Conservation (phyloP, 495 filamentous ascomycete species). For the Aspergillus bridgeri region DNA sequence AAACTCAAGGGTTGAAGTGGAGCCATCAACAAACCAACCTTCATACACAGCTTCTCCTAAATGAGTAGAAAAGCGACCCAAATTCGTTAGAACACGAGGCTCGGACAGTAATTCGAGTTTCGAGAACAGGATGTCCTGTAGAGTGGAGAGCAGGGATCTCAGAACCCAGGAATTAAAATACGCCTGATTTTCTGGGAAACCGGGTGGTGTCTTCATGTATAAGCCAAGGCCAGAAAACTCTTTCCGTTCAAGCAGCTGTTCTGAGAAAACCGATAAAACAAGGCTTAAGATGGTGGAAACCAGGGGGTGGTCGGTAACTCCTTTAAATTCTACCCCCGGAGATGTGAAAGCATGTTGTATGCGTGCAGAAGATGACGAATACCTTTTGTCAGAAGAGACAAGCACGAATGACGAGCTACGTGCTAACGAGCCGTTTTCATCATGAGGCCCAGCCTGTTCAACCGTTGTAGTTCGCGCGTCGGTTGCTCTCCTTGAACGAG, state of each 20-base stretch:
- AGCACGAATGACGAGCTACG: constrained; percentile 88
- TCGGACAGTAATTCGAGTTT: constrained; percentile 72
- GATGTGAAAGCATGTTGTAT: constrained; percentile 56
- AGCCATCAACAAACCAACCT: constrained; percentile 91
- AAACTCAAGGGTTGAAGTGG: constrained; percentile 72
- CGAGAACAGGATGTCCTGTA: constrained; percentile 65
- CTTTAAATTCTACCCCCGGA: constrained; percentile 28
- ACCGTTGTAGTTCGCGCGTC: constrained; percentile 69
- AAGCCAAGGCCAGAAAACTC: constrained; percentile 89
- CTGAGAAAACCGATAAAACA: constrained; percentile 71
- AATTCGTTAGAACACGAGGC: constrained; percentile 78
- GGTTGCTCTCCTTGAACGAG: constrained; percentile 58
- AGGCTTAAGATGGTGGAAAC: constrained; percentile 74
- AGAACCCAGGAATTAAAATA: constrained; percentile 92
- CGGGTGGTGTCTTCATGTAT: constrained; percentile 84
- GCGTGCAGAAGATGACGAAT: constrained; percentile 54
- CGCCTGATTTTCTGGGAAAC: constrained; percentile 88
- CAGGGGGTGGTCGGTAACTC: constrained; percentile 60
- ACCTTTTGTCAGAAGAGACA: constrained; percentile 64
- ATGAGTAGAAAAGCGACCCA: constrained; percentile 73
- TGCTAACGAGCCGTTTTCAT: constrained; percentile 53
- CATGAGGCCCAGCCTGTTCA: constrained; percentile 45
- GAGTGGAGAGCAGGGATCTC: constrained; percentile 64
- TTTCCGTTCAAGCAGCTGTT: constrained; percentile 77
- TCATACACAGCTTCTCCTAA: constrained; percentile 88